Conservation (phyloP, 129 eudicot genomes). For the Pulicaria dysenterica region DNA sequence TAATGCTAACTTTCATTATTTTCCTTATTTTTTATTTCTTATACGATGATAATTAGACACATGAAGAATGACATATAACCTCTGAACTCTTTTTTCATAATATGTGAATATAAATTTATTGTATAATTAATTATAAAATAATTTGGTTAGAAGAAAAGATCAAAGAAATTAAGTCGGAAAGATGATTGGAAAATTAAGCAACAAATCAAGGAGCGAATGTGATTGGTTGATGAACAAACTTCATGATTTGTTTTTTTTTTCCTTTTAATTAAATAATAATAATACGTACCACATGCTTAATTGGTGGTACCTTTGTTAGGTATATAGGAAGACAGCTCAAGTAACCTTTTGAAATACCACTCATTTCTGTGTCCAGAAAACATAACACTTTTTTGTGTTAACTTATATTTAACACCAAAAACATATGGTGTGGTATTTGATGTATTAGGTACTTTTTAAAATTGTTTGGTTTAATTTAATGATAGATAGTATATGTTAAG, state of each 20-base stretch:
- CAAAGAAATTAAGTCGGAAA: neutral
- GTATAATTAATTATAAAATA: too few relatives aligned
- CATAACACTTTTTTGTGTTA: neutral
- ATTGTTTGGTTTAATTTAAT: too few relatives aligned
- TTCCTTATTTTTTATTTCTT: too few relatives aligned
- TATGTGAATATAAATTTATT: too few relatives aligned
- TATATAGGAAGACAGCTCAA: slow-evolving; percentile 24
- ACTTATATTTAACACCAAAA: too few relatives aligned
- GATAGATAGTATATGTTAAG: too few relatives aligned
- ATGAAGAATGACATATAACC: too few relatives aligned
- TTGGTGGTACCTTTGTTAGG: slow-evolving; percentile 22
- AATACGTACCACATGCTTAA: slow-evolving; percentile 9
- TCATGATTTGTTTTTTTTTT: slow-evolving; percentile 6
- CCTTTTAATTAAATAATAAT: slow-evolving; percentile 3
- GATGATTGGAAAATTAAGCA: slow-evolving; percentile 41
- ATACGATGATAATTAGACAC: too few relatives aligned
- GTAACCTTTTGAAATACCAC: slow-evolving; percentile 2
- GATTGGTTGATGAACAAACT: slow-evolving; percentile 25
- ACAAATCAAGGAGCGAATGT: slow-evolving; percentile 29
- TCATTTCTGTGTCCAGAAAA: neutral
- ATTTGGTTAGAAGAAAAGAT: neutral
- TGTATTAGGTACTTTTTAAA: too few relatives aligned
- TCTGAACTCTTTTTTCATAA: too few relatives aligned
- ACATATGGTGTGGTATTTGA: too few relatives aligned
- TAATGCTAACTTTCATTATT: too few relatives aligned